Conservation (phyloP, 2,329 filamentous ascomycete genomes). For the Alternaria hordeiaustralica region DNA sequence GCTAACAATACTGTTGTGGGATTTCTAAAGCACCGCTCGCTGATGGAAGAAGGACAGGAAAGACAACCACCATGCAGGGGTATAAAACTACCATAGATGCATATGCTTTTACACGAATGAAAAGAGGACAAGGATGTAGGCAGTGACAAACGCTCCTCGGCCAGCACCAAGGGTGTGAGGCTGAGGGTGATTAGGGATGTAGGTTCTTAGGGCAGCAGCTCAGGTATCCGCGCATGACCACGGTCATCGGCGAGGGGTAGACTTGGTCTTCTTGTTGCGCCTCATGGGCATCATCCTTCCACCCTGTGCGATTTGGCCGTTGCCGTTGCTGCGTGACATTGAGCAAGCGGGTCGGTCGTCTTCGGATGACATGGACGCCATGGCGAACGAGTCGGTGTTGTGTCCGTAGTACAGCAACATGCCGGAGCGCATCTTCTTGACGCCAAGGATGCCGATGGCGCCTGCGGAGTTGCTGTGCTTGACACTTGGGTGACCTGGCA, state of each 20-base stretch:
- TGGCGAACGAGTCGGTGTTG: slow-evolving; percentile 87
- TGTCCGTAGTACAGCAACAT: slow-evolving; percentile 92
- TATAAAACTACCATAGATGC: slow-evolving; percentile 10
- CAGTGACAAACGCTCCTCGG: background rate
- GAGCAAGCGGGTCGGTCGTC: slow-evolving; percentile 79
- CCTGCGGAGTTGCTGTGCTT: slow-evolving; percentile 78
- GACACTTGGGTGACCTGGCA: slow-evolving; percentile 76
- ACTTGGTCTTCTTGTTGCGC: slow-evolving; percentile 40
- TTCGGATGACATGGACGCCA: slow-evolving; percentile 85
- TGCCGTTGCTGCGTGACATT: slow-evolving; percentile 77
- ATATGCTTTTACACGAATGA: background rate
- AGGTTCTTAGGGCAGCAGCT: background rate
- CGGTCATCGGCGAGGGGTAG: slow-evolving; percentile 11
- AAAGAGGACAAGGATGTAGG: background rate
- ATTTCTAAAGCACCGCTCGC: too few relatives aligned
- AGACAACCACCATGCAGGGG: slow-evolving; percentile 6
- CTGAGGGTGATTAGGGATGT: too few relatives aligned
- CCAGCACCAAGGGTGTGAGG: background rate
- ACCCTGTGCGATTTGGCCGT: slow-evolving; percentile 60
- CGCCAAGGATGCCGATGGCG: slow-evolving; percentile 87
- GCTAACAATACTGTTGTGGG: too few relatives aligned
- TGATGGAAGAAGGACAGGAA: background rate
- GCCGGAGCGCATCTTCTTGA: slow-evolving; percentile 81
- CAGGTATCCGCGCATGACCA: background rate
- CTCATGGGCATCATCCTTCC: slow-evolving; percentile 58